Base-by-base conservation (phyloP, 139 green algal genomes). In the Pseudopediastrum boryanum region DNA sequence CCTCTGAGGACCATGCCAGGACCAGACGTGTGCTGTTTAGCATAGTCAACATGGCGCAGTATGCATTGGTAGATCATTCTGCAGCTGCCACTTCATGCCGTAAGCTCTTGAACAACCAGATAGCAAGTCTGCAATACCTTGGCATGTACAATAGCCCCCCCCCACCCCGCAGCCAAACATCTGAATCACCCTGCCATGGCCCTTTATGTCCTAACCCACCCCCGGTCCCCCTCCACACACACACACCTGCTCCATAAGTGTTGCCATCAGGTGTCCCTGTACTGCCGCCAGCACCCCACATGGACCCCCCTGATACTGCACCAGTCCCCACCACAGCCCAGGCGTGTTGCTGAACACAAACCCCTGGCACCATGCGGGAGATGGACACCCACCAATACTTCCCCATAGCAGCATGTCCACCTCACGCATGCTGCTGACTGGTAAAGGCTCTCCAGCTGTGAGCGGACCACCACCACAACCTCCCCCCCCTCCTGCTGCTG, bases 241-340 rank as follows among this genome's bases (percentile, higher is more conserved):
- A 27, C 35, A 0, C 64, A 54, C 36, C 68, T 63, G 68, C 27
- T 76, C 68, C 68, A 76, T 76, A 6, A 76, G 68, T 44, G 68
- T 76, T 46, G 44, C 68, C 3, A 76, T 35, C 33, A 76, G 46
- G 35, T 76, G 68, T 19, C 33, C 68, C 41, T 76, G 68, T 39
- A 76, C 46, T 33, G 44, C 46, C 29, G 68, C 68, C 29, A 76
- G 35, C n/a, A 76, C 68, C 21, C 68, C 68, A 63, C 68, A 76
- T 5, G 68, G 68, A 19, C 68, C 68, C 33, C 68, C 68, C 63
- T 46, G n/a, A 64, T 27, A 16, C 46, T 76, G 68, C 29, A 63
- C 68, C 68, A 76, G 46, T 3, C 68, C 68, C 68, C 68, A 76
- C 33, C 48, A 46, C 46, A 76, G 46, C 29, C 68, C 68, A 13